Evolutionary conservation across 805 yeast species (phyloP).

Genomic region (Suhomyces vadensis): DNA sequence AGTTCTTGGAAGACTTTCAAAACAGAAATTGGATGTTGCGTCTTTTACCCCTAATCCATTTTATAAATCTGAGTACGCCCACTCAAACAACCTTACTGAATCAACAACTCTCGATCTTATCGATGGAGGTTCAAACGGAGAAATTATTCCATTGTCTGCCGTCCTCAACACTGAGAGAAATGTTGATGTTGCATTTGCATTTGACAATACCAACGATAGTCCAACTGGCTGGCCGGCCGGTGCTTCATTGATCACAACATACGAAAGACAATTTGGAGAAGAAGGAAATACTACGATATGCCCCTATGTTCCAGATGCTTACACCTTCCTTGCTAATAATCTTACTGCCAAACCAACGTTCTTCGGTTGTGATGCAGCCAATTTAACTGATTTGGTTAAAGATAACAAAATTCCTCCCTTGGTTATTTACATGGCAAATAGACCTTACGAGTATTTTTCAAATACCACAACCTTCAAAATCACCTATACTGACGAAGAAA

Average conservation of each 20-base stretch:
- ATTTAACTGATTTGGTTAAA: slow-evolving; percentile 52
- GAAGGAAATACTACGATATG: slow-evolving; percentile 63
- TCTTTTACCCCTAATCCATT: slow-evolving; percentile 40
- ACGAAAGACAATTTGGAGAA: slow-evolving; percentile 33
- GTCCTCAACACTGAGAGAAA: slow-evolving; percentile 34
- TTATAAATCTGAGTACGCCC: slow-evolving; percentile 29
- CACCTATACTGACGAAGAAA: slow-evolving; percentile 58
- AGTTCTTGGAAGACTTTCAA: slow-evolving; percentile 29
- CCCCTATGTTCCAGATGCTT: slow-evolving; percentile 77
- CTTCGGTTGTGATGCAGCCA: slow-evolving; percentile 76
- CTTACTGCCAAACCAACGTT: slow-evolving; percentile 71
- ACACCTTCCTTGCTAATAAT: slow-evolving; percentile 58
- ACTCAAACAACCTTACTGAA: slow-evolving; percentile 22
- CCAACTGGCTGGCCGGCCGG: slow-evolving; percentile 38
- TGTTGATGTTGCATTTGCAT: slow-evolving; percentile 39
- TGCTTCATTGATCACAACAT: slow-evolving; percentile 29
- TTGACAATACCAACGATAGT: slow-evolving; percentile 33
- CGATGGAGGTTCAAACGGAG: slow-evolving; percentile 44
- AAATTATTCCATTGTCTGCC: slow-evolving; percentile 35
- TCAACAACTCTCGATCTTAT: slow-evolving; percentile 34
- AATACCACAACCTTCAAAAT: slow-evolving; percentile 75
- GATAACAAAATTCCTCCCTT: slow-evolving; percentile 60
- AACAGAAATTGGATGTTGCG: slow-evolving; percentile 32
- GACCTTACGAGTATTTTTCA: slow-evolving; percentile 62
- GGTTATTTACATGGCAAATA: slow-evolving; percentile 74